These are phyloP conservation scores for Lachancea cidri DNA, from an alignment of 805 yeast species.

Conservation along the genomic window DNA sequence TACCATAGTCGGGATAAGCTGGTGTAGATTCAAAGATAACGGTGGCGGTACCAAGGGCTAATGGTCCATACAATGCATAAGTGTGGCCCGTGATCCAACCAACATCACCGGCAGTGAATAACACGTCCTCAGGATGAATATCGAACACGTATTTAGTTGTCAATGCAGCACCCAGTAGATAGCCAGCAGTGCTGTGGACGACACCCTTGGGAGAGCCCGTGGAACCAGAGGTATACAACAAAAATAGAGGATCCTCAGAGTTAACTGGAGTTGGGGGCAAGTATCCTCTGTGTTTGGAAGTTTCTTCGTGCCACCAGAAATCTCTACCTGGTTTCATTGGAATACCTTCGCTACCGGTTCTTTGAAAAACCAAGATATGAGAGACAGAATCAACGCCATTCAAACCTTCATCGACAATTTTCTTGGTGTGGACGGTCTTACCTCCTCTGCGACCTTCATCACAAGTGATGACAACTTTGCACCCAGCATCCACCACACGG, in stretches of 20 bases:
- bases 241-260: slow-evolving; percentile 91
- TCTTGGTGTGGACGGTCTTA: slow-evolving; percentile 84
- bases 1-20: slow-evolving; percentile 89
- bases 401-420: slow-evolving; percentile 92
- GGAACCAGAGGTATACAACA: slow-evolving; percentile 95
- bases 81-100: slow-evolving; percentile 99
- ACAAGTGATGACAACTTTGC: slow-evolving; percentile 83
- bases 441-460: slow-evolving; percentile 97
- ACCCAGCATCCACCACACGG: slow-evolving; percentile 83
- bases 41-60: slow-evolving; percentile 81
- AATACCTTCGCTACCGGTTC: slow-evolving; percentile 74
- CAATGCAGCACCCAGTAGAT: slow-evolving; percentile 84
- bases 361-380: slow-evolving; percentile 79
- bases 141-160: slow-evolving; percentile 93
- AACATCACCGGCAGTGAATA: slow-evolving; percentile 97
- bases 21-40: slow-evolving; percentile 97
- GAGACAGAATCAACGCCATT: slow-evolving; percentile 64
- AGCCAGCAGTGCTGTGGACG: slow-evolving; percentile 92
- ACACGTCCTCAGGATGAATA: slow-evolving; percentile 77
- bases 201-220: slow-evolving; percentile 99
- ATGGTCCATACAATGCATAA: slow-evolving; percentile 91
- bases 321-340: slow-evolving; percentile 79
- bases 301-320: slow-evolving; percentile 93
- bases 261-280: slow-evolving; percentile 82
- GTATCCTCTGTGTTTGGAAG: slow-evolving; percentile 74